Evolutionary conservation across 371 early-diverging fungal genomes (phyloP), one percentile per base, ranked within the genome.

Genomic region (Lichtheimia ramosa): DNA sequence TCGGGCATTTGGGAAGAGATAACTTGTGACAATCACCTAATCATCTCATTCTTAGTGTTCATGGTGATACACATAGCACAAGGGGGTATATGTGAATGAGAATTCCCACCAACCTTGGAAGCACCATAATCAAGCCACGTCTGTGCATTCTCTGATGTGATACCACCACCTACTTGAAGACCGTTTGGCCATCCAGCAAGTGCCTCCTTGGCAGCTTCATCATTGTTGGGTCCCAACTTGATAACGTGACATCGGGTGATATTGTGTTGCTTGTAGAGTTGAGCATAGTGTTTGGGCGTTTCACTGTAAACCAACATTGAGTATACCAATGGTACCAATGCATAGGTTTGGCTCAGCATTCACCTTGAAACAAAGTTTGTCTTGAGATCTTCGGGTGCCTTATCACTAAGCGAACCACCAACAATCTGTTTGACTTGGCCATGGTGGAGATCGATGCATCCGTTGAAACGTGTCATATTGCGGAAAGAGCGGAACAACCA

Each of bases 381-480:
- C 43, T 82, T 79, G 23, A 96, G 82, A 18, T 70, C 82, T 15
- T 83, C 82, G 27, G 86, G 77, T 50, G 81, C 79, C 48, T 71
- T 61, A 65, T 93, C 93, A 58, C 70, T 83, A 20, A 97, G 83
- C 23, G 96, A 89, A 18, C 94, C 96, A 42, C 99, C 97, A 25
- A 98, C 96, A 60, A 97, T 97, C 69, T 98, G 99, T 79, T 98
- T 98, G 56, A 98, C 99, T 75, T 93, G 83, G 40, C 99, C 99
- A 24, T 88, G 70, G 77, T 98, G 99, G 34, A 34, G 81, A 79
- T 98, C 97, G 64, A 97, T 96, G 75, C 98, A 98, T 1, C 96
- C 96, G 34, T 94, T 85, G 77, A 98, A 96, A 63, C 79, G 80
- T 51, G 92, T 85, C 72, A 75, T n/a, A n/a, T 79, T 34, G 2